phyloP scores from a whole-genome alignment of 176 grass and related monocot genomes.

The Cenchrus americanus region DNA sequence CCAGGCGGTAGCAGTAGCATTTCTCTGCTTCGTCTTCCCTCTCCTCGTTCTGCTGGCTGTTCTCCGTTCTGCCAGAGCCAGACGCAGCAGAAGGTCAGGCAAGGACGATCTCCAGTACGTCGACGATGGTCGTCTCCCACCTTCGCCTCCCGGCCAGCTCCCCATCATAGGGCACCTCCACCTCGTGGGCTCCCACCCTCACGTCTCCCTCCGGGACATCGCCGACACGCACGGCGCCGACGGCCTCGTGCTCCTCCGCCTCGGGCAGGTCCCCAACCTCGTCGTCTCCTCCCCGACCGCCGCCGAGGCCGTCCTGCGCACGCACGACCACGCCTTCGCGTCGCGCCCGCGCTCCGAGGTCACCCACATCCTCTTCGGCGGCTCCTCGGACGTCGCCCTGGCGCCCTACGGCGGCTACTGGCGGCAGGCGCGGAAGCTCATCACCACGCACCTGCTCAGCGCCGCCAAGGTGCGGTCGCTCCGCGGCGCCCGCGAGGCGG shows the following conservation, averaged over 20 bases:
- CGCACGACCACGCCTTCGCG: no score
- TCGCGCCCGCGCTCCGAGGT: neutral
- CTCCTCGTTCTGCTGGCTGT: no score
- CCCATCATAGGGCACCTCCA: neutral
- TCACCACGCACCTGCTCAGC: neutral
- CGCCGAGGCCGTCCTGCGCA: no score
- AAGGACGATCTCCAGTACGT: no score
- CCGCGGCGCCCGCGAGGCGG: neutral
- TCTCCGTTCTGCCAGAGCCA: no score
- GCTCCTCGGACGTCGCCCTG: constrained; percentile 40
- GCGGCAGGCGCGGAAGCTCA: constrained; percentile 43
- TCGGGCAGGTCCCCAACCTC: neutral
- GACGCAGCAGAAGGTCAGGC: no score
- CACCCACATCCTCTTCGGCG: no score
- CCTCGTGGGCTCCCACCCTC: neutral
- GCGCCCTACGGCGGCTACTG: constrained; percentile 63
- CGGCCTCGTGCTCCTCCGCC: neutral
- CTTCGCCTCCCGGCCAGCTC: neutral
- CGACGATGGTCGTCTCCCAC: neutral
- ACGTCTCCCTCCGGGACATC: neutral
- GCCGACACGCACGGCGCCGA: no score
- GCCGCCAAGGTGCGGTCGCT: neutral
- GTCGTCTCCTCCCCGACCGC: neutral
- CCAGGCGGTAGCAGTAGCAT: no score
- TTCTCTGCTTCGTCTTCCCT: no score